Evolutionary conservation across 202 grass and related monocot species (phyloP).

Genomic region (Panicum hallii): DNA sequence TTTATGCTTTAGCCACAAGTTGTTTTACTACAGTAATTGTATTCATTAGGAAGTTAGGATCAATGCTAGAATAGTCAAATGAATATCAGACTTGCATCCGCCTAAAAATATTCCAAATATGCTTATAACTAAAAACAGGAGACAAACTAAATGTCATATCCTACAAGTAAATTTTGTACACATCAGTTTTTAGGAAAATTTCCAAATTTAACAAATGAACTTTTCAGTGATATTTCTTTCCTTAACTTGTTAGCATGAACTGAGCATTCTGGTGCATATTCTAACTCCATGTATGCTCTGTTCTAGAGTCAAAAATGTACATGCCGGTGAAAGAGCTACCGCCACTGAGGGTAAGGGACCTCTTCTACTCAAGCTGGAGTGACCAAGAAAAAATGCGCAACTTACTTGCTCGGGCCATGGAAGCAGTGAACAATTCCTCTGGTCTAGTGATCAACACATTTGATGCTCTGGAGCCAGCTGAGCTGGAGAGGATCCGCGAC

Average conservation of each 20-base stretch:
- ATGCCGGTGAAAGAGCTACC: conserved; percentile 41
- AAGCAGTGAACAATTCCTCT: conserved; percentile 24
- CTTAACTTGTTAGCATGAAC: background rate
- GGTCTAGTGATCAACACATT: conserved; percentile 56
- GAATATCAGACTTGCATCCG: background rate
- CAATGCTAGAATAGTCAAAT: background rate
- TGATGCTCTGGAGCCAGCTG: background rate
- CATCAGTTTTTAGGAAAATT: background rate
- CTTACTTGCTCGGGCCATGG: background rate
- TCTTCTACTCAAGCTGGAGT: background rate
- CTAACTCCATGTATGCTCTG: background rate
- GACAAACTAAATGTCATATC: background rate
- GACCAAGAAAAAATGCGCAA: background rate
- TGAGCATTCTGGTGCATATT: background rate
- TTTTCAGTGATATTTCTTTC: background rate
- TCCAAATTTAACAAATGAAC: background rate
- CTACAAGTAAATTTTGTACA: background rate
- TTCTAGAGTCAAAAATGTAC: conserved; percentile 41
- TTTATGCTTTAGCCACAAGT: background rate
- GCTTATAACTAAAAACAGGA: background rate
- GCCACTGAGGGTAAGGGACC: conserved; percentile 49
- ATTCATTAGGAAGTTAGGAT: background rate
- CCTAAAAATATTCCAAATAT: background rate
- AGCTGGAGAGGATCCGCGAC: too few relatives aligned
- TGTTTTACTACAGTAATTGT: background rate